Percentiles rank a stretch among this genome's conserved stretches.
Conservation (phyloP, 441 rosid genomes). For the Gossypium schwendimanii region DNA sequence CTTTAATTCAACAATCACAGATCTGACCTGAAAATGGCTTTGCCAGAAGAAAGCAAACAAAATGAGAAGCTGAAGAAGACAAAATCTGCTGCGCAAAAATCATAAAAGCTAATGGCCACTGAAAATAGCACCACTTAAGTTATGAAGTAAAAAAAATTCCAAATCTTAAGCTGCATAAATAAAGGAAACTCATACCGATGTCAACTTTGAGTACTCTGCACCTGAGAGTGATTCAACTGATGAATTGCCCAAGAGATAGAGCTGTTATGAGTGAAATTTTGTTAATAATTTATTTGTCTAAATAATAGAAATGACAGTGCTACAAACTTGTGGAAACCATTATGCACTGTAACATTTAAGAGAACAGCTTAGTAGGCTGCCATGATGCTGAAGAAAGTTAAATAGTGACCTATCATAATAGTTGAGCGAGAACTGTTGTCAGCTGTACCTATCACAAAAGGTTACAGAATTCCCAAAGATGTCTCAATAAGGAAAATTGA, state of each 20-base stretch:
- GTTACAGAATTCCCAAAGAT: neutral
- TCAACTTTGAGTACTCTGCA: constrained; percentile 86
- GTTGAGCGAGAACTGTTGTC: neutral
- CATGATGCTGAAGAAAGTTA: neutral
- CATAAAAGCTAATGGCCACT: constrained; percentile 1
- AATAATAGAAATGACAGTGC: constrained; percentile 3
- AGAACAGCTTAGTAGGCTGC: constrained; percentile 7
- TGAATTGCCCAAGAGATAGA: constrained; percentile 72
- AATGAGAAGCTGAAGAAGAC: constrained; percentile 44
- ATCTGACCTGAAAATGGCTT: constrained; percentile 96
- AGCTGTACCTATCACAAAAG: neutral
- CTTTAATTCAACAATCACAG: constrained; percentile 91
- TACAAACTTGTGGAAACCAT: constrained; percentile 11
- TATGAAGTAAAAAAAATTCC: neutral
- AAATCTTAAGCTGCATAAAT: constrained; percentile 14
- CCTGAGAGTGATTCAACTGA: constrained; percentile 87
- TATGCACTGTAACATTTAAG: neutral
- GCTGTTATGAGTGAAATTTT: constrained; percentile 36
- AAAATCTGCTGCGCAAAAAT: constrained; percentile 11
- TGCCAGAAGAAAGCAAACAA: constrained; percentile 84
- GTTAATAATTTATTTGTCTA: constrained; percentile 10
- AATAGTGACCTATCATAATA: neutral
- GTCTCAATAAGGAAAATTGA: neutral
- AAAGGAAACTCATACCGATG: constrained; percentile 78
- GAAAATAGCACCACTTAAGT: neutral